phyloP scores from a whole-genome alignment of 768 basidiomycete genomes.

The Amanita subjunquillea region DNA sequence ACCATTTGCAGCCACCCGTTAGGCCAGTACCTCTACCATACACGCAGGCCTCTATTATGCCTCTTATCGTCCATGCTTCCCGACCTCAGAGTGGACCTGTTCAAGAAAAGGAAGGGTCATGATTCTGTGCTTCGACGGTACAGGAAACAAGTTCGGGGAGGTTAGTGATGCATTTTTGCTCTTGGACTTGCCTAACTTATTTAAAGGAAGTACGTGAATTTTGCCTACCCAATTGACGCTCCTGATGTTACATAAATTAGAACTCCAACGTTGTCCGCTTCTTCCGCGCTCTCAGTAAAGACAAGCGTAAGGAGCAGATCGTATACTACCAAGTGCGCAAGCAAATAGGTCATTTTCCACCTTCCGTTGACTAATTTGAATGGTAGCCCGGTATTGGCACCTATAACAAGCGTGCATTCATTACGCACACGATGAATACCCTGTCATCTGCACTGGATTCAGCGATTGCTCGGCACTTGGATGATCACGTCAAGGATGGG shows the following conservation, averaged over 20 bases:
- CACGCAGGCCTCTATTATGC: not conserved
- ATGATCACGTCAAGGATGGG: conserved; percentile 22
- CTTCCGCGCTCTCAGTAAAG: conserved; percentile 1
- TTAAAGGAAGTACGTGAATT: not conserved
- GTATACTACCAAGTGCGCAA: conserved; percentile 12
- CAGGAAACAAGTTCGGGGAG: conserved; percentile 3
- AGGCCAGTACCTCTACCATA: not conserved
- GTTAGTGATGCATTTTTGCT: not conserved
- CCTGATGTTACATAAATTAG: not conserved
- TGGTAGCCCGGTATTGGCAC: conserved; percentile 16
- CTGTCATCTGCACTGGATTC: conserved; percentile 13
- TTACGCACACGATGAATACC: conserved; percentile 11
- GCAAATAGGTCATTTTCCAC: not conserved
- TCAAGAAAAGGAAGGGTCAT: not conserved
- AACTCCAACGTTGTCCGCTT: conserved; percentile 4
- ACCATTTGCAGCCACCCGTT: not conserved
- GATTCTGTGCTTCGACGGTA: conserved; percentile 1
- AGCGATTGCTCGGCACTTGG: conserved; percentile 15
- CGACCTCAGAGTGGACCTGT: not conserved
- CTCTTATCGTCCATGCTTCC: not conserved
- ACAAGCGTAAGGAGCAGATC: not conserved
- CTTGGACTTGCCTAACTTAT: not conserved
- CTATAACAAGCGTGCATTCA: conserved; percentile 13
- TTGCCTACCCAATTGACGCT: not conserved
- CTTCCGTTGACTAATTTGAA: not conserved